Percentiles rank a stretch among this genome's conserved stretches.
Conservation (phyloP, 2,329 filamentous ascomycete species). For the Raffaelea albimanens region DNA sequence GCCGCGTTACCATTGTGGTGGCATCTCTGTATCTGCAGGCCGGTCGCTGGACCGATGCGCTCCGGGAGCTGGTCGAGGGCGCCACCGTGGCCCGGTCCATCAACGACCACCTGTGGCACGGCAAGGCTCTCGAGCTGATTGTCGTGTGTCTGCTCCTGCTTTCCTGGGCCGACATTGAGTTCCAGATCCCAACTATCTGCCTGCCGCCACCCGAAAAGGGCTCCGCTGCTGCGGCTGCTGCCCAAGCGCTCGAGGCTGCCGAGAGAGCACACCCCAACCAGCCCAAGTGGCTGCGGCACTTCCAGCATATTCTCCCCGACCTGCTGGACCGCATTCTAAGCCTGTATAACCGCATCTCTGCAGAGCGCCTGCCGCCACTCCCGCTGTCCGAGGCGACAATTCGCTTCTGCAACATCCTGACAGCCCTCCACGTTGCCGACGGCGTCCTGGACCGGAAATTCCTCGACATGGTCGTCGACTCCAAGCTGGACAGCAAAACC, state of each 20-base stretch:
- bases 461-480: constrained; percentile 56
- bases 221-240: constrained; percentile 16
- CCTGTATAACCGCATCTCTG: constrained; percentile 61
- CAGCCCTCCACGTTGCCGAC: constrained; percentile 55
- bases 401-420: constrained; percentile 60
- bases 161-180: constrained; percentile 75
- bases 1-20: constrained; percentile 67
- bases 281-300: constrained; percentile 42
- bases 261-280: constrained; percentile 34
- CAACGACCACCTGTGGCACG: constrained; percentile 95
- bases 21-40: constrained; percentile 82
- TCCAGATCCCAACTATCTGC: constrained; percentile 58
- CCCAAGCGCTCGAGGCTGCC: constrained; percentile 22
- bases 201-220: constrained; percentile 40
- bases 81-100: constrained; percentile 66
- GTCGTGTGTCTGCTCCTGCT: constrained; percentile 74
- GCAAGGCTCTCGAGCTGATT: constrained; percentile 85
- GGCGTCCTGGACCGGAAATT: constrained; percentile 53
- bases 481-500: constrained; percentile 38
- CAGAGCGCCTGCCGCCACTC: constrained; percentile 62
- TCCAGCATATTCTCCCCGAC: constrained; percentile 58
- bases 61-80: constrained; percentile 74
- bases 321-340: constrained; percentile 65
- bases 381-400: constrained; percentile 65
- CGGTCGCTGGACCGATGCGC: constrained; percentile 80